Base-by-base conservation (phyloP, 2,329 filamentous ascomycete species). In the Epichloe festucae region DNA sequence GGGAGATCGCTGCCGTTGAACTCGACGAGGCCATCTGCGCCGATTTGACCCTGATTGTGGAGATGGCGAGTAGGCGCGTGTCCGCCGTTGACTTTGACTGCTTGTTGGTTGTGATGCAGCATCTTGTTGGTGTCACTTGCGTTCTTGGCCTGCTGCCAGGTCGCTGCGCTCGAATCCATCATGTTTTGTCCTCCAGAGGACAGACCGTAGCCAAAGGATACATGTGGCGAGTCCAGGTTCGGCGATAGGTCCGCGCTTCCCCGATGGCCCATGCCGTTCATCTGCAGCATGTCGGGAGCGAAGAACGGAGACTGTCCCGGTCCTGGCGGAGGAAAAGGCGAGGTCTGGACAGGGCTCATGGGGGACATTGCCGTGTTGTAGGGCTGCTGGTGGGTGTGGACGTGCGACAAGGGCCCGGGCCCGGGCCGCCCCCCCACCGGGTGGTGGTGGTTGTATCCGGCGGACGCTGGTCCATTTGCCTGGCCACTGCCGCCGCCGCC, bases 191-290 rank as follows among this genome's bases (percentile, higher is more conserved):
- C 45, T 5, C 40, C 35, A 14, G 49, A 46, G 12, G 49, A 46
- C 17, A 49, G 21, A 19, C 36, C 31, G 7, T 50, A 54, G 12
- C 82, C 82, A 55, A 88, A 87, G 2, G 89, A 82, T 56, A 89
- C 79, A 60, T 89, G 85, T 3, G 85, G 85, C 3, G 85, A 76
- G 59, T 90, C 85, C 14, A 91, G 76, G 54, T 87, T 81, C 10
- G 84, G 81, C 27, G 89, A 69, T 50, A 81, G 73, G 2, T 70
- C 48, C 15, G 12, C 70, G 53, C 72, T 69, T 19, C 68, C 65
- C 52, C 73, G 73, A 59, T 73, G 74, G 21, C 69, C 67, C 15
- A 82, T 67, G 4, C 34, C 47, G 31, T 72, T 72, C 55, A 79
- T 66, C 5, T 71, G 65, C n/a, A 81, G 70, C 39, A 84, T 62